Percentiles rank a stretch among this genome's conserved stretches.
These are phyloP conservation scores for Castanea sativa DNA, from an alignment of 306 rosid species.

Conservation along the genomic window DNA sequence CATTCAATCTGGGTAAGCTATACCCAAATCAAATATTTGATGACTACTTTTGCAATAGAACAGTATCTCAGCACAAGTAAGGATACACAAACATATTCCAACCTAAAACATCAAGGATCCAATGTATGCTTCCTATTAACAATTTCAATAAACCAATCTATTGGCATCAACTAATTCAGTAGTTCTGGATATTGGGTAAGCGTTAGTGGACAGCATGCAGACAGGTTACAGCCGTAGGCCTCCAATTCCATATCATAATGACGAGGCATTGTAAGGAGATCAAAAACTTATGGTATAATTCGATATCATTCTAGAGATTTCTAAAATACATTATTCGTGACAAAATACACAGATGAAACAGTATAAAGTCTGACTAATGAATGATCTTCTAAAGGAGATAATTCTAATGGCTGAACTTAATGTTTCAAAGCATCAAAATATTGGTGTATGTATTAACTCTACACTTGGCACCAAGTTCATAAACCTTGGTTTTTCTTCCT, in stretches of 20 bases:
- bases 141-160: not conserved
- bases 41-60: not conserved
- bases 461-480: not conserved
- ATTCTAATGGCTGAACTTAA: not conserved
- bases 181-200: not conserved
- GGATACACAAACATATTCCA: not conserved
- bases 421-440: not conserved
- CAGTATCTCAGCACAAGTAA: not conserved
- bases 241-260: not conserved
- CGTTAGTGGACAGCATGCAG: not conserved
- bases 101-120: not conserved
- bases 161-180: not conserved
- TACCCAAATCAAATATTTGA: not conserved
- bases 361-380: not conserved
- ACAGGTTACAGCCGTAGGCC: not conserved
- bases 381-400: not conserved
- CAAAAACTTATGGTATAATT: not conserved
- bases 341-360: not conserved
- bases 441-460: not conserved
- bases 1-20: not conserved
- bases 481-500: not conserved
- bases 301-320: not conserved
- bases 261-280: not conserved
- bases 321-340: not conserved
- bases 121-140: not conserved